Base-by-base conservation (phyloP, 139 green algal genomes). In the Spirogloea muscicola region DNA sequence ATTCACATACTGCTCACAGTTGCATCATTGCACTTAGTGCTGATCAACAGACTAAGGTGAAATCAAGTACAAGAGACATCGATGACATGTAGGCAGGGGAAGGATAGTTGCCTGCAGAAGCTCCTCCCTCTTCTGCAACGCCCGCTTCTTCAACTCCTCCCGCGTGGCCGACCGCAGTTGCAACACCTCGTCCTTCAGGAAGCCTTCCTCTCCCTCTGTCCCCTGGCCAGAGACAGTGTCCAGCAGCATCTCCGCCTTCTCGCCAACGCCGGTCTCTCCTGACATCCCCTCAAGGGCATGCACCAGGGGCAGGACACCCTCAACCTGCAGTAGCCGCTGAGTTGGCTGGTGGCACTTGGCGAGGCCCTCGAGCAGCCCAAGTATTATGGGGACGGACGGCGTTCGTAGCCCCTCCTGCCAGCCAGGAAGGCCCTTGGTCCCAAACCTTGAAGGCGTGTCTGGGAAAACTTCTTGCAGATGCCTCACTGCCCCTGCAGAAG, bases 281-380 rank as follows among this genome's bases (percentile, higher is more conserved):
- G 66, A 68, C 16, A 81, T 70, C 0, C 74, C 72, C 52, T 91
- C 87, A 1, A 91, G 77, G 31, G 68, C 62, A 41, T 90, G 87
- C 61, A 90, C 72, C 41, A 90, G 77, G 2, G 41, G 62, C 29
- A 91, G 74, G 41, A 90, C 49, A 6, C 48, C 29, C 4, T 61
- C 21, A 16, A 46, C 60, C 31, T n/a, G 9, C 27, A 78, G 39
- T 52, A 65, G 34, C 64, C 60, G 51, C 33, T 72, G 73, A 37
- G 68, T 76, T 4, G 40, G n/a, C 16, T 40, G 46, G 49, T 88
- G 77, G 10, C 80, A 76, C 2, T 51, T 38, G 21, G 63, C 49
- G 2, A 90, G 72, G 10, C 82, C 74, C 9, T 62, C 37, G 18
- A 89, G 85, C 57, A 89, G 58, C 16, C 67, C 58, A 27, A 82